These are phyloP conservation scores for Heracleum sosnowskyi DNA, from an alignment of 129 eudicot species.

Conservation along the genomic window DNA sequence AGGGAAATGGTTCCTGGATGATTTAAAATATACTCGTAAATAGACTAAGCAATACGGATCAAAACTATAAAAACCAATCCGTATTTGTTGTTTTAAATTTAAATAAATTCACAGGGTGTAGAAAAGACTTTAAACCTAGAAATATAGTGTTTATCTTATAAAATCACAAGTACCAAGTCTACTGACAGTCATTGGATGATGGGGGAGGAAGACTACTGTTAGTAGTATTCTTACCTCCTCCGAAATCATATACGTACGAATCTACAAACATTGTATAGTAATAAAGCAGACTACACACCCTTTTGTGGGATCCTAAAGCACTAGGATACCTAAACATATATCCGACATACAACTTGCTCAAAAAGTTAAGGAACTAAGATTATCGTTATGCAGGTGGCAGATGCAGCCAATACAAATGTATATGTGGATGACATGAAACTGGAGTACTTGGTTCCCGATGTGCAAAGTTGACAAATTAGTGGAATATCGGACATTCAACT, in stretches of 20 bases:
- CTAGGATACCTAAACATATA: background rate
- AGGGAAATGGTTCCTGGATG: slow-evolving; percentile 50
- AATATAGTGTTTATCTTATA: background rate
- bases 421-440: background rate
- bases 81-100: background rate
- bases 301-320: background rate
- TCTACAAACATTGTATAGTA: background rate
- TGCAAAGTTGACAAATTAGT: background rate
- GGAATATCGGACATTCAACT: background rate
- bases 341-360: background rate
- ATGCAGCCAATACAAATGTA: background rate
- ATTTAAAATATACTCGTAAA: slow-evolving; percentile 1
- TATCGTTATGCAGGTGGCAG: background rate
- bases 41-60: background rate
- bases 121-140: background rate
- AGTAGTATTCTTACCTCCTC: background rate
- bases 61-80: background rate
- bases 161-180: background rate
- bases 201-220: background rate
- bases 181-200: background rate
- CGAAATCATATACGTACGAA: background rate
- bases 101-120: background rate
- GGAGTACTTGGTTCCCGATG: background rate
- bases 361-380: background rate
- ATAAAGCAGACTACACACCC: background rate